Evolutionary conservation across 345 rosid genomes (phyloP), one percentile per base, ranked within the genome.

Genomic region (Physaria fendleri): DNA sequence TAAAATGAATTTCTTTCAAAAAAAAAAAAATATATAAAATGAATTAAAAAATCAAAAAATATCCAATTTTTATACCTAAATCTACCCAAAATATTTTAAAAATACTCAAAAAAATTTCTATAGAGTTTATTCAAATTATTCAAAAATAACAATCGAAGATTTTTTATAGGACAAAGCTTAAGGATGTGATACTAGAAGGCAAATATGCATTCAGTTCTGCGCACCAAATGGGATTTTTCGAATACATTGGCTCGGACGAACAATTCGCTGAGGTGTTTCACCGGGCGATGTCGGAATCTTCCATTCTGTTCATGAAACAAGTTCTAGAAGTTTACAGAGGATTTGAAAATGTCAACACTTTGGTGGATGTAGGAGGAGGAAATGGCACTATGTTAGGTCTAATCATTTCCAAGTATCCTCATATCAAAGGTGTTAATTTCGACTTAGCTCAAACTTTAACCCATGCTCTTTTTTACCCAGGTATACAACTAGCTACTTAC

Each of bases 331-430:
- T 51, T 5, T 83, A 81, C 67, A 68, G 49, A 2, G 88, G 95
- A 3, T 80, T 87, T 13, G 79, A 76, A 5, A 73, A 71, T 32
- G 62, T 84, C 8, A 28, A 28, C 1, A 56, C 65, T 1, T 20
- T 82, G 2, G 91, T 82, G 0, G 88, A 87, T 59, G 84, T 84
- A 0, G 91, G 88, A 17, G 91, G 95, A 0, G 81, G 91, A 21
- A 68, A 41, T 23, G 91, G 88, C 5, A 68, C 79, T 8, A 57
- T 74, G 1, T 51, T 80, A 6, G 55, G 34, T 43, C 48, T 71
- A 33, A 66, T 85, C 23, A 57, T 74, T 22, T 74, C 85, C 6
- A 77, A 76, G 51, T 74, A 78, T 35, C 84, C 81, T 37, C 61
- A 68, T 2, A 76, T 79, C 1, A 68, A 62, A 9, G 87, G 75